These are phyloP conservation scores for Capsella bursapastoris DNA, from an alignment of 345 rosid species.

Conservation along the genomic window DNA sequence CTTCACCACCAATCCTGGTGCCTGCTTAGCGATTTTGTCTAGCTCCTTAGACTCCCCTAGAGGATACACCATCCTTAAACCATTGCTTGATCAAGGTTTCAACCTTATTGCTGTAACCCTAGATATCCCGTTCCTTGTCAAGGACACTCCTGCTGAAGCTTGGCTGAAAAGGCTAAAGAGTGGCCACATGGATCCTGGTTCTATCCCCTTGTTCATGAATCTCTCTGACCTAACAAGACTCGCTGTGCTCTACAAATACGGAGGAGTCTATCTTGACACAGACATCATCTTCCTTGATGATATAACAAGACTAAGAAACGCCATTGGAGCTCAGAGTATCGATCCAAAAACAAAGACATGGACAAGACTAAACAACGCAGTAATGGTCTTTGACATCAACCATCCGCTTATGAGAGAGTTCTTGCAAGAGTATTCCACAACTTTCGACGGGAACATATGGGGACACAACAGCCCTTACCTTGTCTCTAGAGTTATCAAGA, in stretches of 20 bases:
- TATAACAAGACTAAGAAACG: conserved; percentile 55
- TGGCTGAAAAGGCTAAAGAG: conserved; percentile 63
- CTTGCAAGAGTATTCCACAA: conserved; percentile 67
- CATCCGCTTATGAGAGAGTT: conserved; percentile 65
- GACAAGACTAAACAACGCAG: conserved; percentile 75
- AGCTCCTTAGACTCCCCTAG: conserved; percentile 53
- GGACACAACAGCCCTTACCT: conserved; percentile 79
- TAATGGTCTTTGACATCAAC: conserved; percentile 61
- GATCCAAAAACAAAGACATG: conserved; percentile 54
- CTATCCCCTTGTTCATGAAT: conserved; percentile 60
- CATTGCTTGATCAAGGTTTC: conserved; percentile 53
- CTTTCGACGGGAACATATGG: conserved; percentile 74
- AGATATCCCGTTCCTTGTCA: conserved; percentile 58
- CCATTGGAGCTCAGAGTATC: conserved; percentile 69
- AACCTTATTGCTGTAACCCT: conserved; percentile 58
- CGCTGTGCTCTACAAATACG: conserved; percentile 66
- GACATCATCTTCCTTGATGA: conserved; percentile 69
- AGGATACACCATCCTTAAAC: conserved; percentile 62
- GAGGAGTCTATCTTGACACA: conserved; percentile 79
- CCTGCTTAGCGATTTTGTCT: conserved; percentile 66
- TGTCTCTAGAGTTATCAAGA: conserved; percentile 61
- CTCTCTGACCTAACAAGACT: conserved; percentile 75
- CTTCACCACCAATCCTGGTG: conserved; percentile 57
- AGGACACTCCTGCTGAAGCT: conserved; percentile 64
- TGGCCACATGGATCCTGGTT: conserved; percentile 71